Evolutionary conservation across 164 flowering plant genomes (phyloP), one percentile per base, ranked within the genome.

Genomic region (Buxus sempervirens): DNA sequence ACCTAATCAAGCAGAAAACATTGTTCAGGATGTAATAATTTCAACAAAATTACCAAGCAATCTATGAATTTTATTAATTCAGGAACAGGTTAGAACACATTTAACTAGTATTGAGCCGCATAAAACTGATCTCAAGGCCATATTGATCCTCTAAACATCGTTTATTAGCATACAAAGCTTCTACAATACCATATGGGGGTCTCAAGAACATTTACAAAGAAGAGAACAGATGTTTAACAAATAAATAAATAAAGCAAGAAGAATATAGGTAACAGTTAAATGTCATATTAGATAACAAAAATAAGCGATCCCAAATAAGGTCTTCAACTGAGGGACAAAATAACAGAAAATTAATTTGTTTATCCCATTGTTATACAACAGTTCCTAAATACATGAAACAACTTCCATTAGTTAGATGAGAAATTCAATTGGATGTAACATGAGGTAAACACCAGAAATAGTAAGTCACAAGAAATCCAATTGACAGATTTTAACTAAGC

Each of bases 1-100:
- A 77, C 99, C 99, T 95, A 71, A 65, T 45, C 63, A 80, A 67
- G 60, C 22, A 73, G 54, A 20, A 71, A 57, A 16, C 18, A 49
- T 60, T 64, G 51, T 54, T 36, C 23, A 27, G 16, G 22, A 22
- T 25, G 12, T 58, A 26, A 10, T 18, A 58, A 58, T 58, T 26
- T 27, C 38, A 21, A 8, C 26, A 45, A 45, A 5, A 45, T 45
- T 45, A 45, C 51, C 51, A 55, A 55, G 21, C 9, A 22, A 9
- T 21, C 9, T 19, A 55, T 5, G 25, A 5, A 55, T 8, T 21
- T 55, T 9, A 54, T 22, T 55, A 23, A 5, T 55, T 6, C 58
- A 55, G 21, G 12, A 55, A 55, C 25, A 4, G 32, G 5, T 58
- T 13, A 5, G 25, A 58, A 10, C 51, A 45, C 51, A 45, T 45